These are phyloP conservation scores for Penicillium samsonianum DNA, from an alignment of 495 filamentous ascomycete genomes.

Conservation along the genomic window DNA sequence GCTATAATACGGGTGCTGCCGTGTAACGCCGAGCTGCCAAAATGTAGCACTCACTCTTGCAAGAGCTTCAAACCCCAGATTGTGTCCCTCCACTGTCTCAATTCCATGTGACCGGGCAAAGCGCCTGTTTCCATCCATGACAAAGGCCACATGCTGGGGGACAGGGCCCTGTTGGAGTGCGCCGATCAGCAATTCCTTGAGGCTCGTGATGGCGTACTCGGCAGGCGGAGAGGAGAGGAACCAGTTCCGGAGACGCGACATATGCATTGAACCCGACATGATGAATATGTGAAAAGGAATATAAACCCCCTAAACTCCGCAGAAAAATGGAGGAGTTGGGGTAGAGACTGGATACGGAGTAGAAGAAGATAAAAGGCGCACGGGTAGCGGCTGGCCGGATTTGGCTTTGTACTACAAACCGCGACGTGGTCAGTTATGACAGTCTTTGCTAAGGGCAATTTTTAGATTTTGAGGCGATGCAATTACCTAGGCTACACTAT, in stretches of 20 bases:
- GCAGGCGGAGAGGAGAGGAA: slow-evolving; percentile 83
- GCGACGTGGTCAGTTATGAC: slow-evolving; percentile 26
- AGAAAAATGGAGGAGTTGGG: slow-evolving; percentile 6
- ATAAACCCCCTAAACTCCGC: neutral
- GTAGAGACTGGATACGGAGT: neutral
- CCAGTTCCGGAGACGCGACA: slow-evolving; percentile 81
- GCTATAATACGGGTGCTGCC: slow-evolving; percentile 1
- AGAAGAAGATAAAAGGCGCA: slow-evolving; percentile 8
- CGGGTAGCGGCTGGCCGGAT: slow-evolving; percentile 16
- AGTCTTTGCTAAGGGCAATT: neutral
- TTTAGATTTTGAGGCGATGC: slow-evolving; percentile 17
- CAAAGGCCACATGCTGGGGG: slow-evolving; percentile 92
- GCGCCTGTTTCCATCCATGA: slow-evolving; percentile 96
- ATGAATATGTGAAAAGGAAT: slow-evolving; percentile 7
- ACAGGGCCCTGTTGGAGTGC: slow-evolving; percentile 87
- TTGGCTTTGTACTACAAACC: slow-evolving; percentile 16
- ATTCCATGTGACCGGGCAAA: slow-evolving; percentile 89
- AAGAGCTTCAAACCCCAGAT: slow-evolving; percentile 91
- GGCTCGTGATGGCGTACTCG: slow-evolving; percentile 72
- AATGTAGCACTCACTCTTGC: slow-evolving; percentile 59
- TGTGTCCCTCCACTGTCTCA: slow-evolving; percentile 96
- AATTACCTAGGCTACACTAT: slow-evolving; percentile 23
- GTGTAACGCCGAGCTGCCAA: slow-evolving; percentile 12
- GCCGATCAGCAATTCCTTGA: slow-evolving; percentile 81
- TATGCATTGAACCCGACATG: slow-evolving; percentile 60